Evolutionary conservation across 2,329 filamentous ascomycete genomes (phyloP).

Genomic region (Penicillium sp.): DNA sequence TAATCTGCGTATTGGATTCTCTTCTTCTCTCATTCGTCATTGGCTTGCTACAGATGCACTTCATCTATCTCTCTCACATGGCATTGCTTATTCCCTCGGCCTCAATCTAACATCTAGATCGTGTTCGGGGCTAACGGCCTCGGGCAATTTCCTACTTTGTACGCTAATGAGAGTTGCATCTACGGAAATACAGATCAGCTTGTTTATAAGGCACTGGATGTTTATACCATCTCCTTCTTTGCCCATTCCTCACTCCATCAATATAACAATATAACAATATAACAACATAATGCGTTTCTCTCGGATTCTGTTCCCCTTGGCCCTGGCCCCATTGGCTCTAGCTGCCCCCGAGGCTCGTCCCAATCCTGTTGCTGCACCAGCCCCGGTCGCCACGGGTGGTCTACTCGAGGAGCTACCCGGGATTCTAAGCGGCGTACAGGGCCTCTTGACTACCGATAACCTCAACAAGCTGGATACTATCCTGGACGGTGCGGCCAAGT

Average conservation of each 20-base stretch:
- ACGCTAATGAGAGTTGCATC: too few species aligned
- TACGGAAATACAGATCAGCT: neutral
- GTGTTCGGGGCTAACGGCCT: neutral
- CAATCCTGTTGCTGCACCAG: conserved; percentile 26
- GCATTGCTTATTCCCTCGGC: conserved; percentile 4
- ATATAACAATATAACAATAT: neutral
- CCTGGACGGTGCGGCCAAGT: conserved; percentile 23
- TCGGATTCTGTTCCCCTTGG: conserved; percentile 19
- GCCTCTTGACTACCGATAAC: conserved; percentile 19
- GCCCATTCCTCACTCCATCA: neutral
- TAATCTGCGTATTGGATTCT: neutral
- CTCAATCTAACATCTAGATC: neutral
- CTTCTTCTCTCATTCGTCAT: neutral
- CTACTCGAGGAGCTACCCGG: conserved; percentile 30
- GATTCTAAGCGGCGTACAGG: conserved; percentile 24
- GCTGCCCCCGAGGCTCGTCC: conserved; percentile 23
- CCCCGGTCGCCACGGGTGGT: conserved; percentile 20
- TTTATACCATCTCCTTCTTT: neutral
- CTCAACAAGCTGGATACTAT: conserved; percentile 24
- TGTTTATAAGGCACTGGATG: conserved; percentile 9
- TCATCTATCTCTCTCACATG: conserved; percentile 3
- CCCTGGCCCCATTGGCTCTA: conserved; percentile 20
- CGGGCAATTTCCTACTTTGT: neutral
- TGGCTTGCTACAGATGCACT: neutral
- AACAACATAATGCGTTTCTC: conserved; percentile 25